Conservation (phyloP, 441 rosid genomes). For the Arabidopsis lyrata region DNA sequence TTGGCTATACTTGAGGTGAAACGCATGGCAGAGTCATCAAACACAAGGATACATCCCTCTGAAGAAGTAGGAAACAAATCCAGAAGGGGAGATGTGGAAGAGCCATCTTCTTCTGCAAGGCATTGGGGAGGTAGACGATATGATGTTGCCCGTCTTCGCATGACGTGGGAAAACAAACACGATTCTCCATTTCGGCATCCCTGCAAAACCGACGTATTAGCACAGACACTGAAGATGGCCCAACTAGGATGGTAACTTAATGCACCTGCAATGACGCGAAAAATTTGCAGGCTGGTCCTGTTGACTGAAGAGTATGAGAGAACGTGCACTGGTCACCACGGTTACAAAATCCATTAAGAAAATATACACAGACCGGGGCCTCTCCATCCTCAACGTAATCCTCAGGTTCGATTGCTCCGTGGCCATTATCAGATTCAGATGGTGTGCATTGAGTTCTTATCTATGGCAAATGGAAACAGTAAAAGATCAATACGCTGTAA, state of each 20-base stretch:
- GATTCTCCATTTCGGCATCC: constrained; percentile 86
- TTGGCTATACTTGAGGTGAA: constrained; percentile 68
- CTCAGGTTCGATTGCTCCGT: constrained; percentile 39
- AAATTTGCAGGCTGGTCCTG: constrained; percentile 72
- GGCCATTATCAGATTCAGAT: constrained; percentile 41
- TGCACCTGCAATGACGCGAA: constrained; percentile 76
- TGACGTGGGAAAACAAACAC: constrained; percentile 76
- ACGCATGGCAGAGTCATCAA: constrained; percentile 72
- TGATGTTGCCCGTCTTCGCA: constrained; percentile 44
- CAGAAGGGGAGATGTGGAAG: constrained; percentile 54
- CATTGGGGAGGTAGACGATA: constrained; percentile 46
- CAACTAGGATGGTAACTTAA: constrained; percentile 29
- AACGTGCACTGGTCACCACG: constrained; percentile 70
- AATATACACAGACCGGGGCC: constrained; percentile 65
- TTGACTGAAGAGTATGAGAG: constrained; percentile 73
- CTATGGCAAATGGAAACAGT: constrained; percentile 49
- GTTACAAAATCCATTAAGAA: constrained; percentile 75
- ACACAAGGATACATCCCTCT: constrained; percentile 68
- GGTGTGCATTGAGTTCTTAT: constrained; percentile 57
- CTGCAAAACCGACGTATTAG: constrained; percentile 51
- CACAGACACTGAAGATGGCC: constrained; percentile 20
- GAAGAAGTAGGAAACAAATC: constrained; percentile 57
- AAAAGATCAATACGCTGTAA: constrained; percentile 19
- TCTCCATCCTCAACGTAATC: constrained; percentile 43
- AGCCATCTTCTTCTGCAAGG: constrained; percentile 65